Conservation (phyloP, 2,329 filamentous ascomycete species). For the Lojkania enalia region DNA sequence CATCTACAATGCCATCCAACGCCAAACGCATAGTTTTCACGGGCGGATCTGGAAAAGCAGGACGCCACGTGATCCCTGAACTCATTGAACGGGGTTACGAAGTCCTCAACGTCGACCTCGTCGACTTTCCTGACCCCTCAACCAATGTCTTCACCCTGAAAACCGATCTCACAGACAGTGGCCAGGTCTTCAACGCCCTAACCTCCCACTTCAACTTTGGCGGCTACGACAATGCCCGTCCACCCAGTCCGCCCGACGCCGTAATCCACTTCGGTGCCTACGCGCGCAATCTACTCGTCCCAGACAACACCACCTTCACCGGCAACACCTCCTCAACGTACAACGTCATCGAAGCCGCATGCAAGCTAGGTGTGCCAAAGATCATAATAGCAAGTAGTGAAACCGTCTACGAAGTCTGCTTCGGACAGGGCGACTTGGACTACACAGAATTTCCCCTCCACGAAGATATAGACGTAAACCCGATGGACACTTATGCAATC, state of each 20-base stretch:
- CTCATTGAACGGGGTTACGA: conserved; percentile 56
- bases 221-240: conserved; percentile 51
- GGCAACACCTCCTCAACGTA: conserved; percentile 61
- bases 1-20: conserved; percentile 9
- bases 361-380: conserved; percentile 64
- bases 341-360: conserved; percentile 66
- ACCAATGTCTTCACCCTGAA: conserved; percentile 57
- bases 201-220: conserved; percentile 60
- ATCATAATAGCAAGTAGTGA: conserved; percentile 64
- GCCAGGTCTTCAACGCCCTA: conserved; percentile 58
- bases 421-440: conserved; percentile 60
- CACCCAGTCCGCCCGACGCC: conserved; percentile 57
- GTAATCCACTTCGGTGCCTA: conserved; percentile 66
- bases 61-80: conserved; percentile 58
- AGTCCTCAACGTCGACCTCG: conserved; percentile 60
- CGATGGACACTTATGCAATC: conserved; percentile 65
- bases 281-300: conserved; percentile 63
- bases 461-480: conserved; percentile 62
- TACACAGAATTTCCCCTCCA: conserved; percentile 62
- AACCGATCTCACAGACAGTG: conserved; percentile 58
- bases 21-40: conserved; percentile 49
- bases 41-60: conserved; percentile 57
- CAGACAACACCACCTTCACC: conserved; percentile 62
- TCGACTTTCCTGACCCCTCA: conserved; percentile 49
- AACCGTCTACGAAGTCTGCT: conserved; percentile 65